These are phyloP conservation scores for Myxozyma neglecta DNA, from an alignment of 805 yeast species.

Conservation along the genomic window DNA sequence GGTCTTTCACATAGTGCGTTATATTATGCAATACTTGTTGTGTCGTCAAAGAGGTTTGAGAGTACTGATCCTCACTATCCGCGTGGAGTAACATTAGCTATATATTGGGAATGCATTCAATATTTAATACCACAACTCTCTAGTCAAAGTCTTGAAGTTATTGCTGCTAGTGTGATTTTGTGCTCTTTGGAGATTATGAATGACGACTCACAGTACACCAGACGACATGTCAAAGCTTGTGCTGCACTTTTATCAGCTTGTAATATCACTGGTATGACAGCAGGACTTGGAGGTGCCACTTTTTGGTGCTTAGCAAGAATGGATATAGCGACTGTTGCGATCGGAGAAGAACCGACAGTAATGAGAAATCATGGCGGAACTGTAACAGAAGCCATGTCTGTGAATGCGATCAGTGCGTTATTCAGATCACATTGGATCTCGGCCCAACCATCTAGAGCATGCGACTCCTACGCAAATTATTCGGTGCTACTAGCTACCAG, in stretches of 20 bases:
- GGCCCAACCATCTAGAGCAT: slow-evolving; percentile 31
- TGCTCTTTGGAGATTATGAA: slow-evolving; percentile 49
- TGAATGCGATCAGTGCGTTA: slow-evolving; percentile 40
- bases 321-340: slow-evolving; percentile 45
- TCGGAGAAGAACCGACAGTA: slow-evolving; percentile 44
- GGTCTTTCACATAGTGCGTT: slow-evolving; percentile 36
- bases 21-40: slow-evolving; percentile 40
- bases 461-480: slow-evolving; percentile 46
- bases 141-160: slow-evolving; percentile 32
- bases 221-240: slow-evolving; percentile 45
- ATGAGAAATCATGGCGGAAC: slow-evolving; percentile 37
- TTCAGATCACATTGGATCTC: slow-evolving; percentile 3
- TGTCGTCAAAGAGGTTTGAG: slow-evolving; percentile 42
- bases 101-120: slow-evolving; percentile 16
- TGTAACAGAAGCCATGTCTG: slow-evolving; percentile 5
- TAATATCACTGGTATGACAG: slow-evolving; percentile 44
- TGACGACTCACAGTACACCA: slow-evolving; percentile 44
- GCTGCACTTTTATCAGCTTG: slow-evolving; percentile 44
- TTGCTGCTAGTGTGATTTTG: slow-evolving; percentile 46
- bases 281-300: slow-evolving; percentile 42
- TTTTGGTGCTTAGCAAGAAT: slow-evolving; percentile 50
- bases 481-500: slow-evolving; percentile 45
- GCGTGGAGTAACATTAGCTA: slow-evolving; percentile 38
- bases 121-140: slow-evolving; percentile 12
- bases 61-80: slow-evolving; percentile 37